Base-by-base conservation (phyloP, 352 stramenopile species). In the Phytophthora idaei region DNA sequence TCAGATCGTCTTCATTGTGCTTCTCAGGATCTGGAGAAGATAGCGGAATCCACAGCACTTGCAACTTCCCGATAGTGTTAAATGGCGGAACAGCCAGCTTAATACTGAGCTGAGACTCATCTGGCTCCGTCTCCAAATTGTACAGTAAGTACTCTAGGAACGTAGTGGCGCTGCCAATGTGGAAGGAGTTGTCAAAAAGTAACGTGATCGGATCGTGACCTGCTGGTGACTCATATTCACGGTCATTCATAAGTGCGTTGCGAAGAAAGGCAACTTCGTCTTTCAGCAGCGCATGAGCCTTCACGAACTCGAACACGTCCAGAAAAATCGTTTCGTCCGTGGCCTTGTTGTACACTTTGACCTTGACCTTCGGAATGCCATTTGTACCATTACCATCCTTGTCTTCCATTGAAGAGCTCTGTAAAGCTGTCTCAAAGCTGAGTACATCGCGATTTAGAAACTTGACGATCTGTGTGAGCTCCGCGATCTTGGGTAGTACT, bases 141-240 rank as follows among this genome's bases (percentile, higher is more conserved):
- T 98, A 97, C 10, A 97, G 67, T 42, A 98, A 75, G 39, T 98
- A 97, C 59, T 98, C 90, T 6, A 92, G 90, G 58, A 98, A 98
- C n/a, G 90, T 92, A 7, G 90, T 98, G 27, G 89, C 87, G 37
- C 88, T 97, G 28, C 90, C 92, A 36, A 95, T 79, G 59, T 97
- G 91, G 69, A 97, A 98, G 21, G 90, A 97, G 66, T 95, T 95
- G 74, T 97, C 87, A 47, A 98, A 98, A 27, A 98, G 84, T 46
- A 98, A 69, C 57, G 90, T 89, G 65, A 98, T 92, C 17, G 94
- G 94, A 46, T 98, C 94, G 69, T 98, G 90, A 45, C 78, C 83
- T 41, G 58, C 66, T 10, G 91, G 89, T 9, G 93, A 81, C 42
- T 90, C 82, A 73, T 98, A 98, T 57, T 93, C 87, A 17, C 90